Evolutionary conservation across 2,329 filamentous ascomycete genomes (phyloP).

Genomic region (Pseudocercospora cruenta): DNA sequence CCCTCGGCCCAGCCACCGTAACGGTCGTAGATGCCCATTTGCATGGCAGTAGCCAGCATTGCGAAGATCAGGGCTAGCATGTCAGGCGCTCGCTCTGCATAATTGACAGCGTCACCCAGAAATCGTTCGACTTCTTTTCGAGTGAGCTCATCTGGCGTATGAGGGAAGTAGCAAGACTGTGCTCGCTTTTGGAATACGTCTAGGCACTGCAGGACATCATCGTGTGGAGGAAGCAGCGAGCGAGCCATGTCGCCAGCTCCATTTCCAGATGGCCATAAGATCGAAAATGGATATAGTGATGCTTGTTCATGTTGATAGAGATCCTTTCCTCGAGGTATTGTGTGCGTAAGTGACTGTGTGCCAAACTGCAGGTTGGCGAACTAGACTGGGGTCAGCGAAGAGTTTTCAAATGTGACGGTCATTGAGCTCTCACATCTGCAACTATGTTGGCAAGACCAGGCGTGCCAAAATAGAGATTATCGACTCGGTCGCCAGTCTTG

Average conservation of each 20-base stretch:
- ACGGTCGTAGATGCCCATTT: conserved; percentile 51
- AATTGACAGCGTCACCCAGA: conserved; percentile 45
- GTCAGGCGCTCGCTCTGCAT: conserved; percentile 50
- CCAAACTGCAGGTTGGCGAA: conserved; percentile 49
- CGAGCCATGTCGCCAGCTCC: conserved; percentile 30
- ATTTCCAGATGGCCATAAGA: conserved; percentile 41
- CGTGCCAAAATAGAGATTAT: conserved; percentile 55
- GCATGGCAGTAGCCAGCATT: conserved; percentile 51
- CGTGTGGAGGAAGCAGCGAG: conserved; percentile 44
- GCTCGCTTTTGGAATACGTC: conserved; percentile 49
- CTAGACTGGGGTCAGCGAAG: conserved; percentile 30
- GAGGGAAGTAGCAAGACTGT: conserved; percentile 50
- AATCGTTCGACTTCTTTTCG: conserved; percentile 51
- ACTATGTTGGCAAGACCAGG: conserved; percentile 54
- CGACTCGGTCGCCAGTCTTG: conserved; percentile 43
- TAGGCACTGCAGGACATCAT: conserved; percentile 46
- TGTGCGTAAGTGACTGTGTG: conserved; percentile 48
- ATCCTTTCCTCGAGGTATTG: conserved; percentile 43
- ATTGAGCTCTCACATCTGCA: conserved; percentile 45
- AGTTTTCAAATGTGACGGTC: conserved; percentile 8
- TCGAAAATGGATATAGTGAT: conserved; percentile 50
- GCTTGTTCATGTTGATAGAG: conserved; percentile 44
- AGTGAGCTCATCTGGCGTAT: conserved; percentile 49
- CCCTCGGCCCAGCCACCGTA: conserved; percentile 45
- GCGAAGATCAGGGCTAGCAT: conserved; percentile 55